These are phyloP conservation scores for Rhodotorula sp. DNA, from an alignment of 1,284 basidiomycete genomes.

Conservation along the genomic window DNA sequence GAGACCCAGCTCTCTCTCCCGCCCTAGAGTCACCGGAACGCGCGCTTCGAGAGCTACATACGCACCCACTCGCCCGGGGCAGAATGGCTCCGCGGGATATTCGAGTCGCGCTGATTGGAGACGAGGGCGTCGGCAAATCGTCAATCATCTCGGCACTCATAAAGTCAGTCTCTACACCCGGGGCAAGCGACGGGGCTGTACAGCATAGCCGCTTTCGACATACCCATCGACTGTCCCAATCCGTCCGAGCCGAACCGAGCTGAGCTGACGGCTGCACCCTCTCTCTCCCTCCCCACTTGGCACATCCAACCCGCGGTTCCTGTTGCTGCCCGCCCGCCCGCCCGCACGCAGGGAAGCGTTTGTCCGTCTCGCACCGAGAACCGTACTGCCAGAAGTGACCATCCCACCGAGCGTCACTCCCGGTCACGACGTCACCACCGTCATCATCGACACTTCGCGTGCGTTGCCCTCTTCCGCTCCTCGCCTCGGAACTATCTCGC, in stretches of 20 bases:
- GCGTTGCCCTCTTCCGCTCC: background rate
- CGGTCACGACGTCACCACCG: conserved; percentile 84
- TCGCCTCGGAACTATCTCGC: background rate
- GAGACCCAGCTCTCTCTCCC: too few relatives aligned
- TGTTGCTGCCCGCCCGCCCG: conserved; percentile 21
- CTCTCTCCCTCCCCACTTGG: background rate
- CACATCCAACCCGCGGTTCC: conserved; percentile 42
- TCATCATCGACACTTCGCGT: conserved; percentile 94
- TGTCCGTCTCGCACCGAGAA: conserved; percentile 58
- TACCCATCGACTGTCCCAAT: background rate
- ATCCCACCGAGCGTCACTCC: conserved; percentile 94
- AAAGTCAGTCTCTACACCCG: conserved; percentile 29
- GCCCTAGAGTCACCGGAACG: too few relatives aligned
- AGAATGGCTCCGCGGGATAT: conserved; percentile 61
- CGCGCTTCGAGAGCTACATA: too few relatives aligned
- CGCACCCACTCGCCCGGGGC: too few relatives aligned
- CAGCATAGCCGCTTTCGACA: background rate
- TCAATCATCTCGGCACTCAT: conserved; percentile 89
- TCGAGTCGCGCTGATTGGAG: conserved; percentile 88
- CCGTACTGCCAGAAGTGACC: conserved; percentile 91
- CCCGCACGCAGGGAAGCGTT: conserved; percentile 34
- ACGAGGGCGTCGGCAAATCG: conserved; percentile 92
- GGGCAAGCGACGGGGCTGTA: background rate
- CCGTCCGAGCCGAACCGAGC: background rate
- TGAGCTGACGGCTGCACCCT: background rate